Evolutionary conservation across 305 asterid genomes (phyloP).

Genomic region (Solanum hybrid): DNA sequence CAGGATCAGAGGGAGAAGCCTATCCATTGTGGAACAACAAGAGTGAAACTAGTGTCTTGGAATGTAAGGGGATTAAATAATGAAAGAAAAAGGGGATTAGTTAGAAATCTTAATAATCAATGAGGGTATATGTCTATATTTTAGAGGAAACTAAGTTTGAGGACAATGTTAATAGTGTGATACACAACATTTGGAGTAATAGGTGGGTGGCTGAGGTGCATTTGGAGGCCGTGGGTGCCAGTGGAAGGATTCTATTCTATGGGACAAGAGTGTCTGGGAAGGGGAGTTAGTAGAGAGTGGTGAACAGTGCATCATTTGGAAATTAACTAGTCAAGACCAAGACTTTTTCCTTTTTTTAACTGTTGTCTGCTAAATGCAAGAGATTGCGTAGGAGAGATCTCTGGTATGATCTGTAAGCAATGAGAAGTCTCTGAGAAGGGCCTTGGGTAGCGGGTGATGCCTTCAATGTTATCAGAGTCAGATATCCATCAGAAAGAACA

Average conservation of each 20-base stretch:
- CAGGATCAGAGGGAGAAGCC: background rate
- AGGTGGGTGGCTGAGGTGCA: background rate
- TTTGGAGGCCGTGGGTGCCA: background rate
- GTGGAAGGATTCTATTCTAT: background rate
- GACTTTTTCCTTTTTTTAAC: background rate
- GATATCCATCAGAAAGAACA: too few species aligned
- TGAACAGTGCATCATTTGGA: background rate
- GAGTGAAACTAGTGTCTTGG: background rate
- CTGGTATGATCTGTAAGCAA: too few species aligned
- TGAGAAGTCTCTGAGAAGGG: too few species aligned
- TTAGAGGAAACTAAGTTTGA: background rate
- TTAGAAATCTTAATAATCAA: background rate
- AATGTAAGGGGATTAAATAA: background rate
- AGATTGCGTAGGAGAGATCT: too few species aligned
- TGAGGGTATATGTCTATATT: background rate
- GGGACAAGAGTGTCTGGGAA: background rate
- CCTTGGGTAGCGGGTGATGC: too few species aligned
- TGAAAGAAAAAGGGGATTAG: background rate
- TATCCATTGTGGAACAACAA: background rate
- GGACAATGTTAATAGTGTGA: background rate
- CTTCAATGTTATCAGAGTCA: too few species aligned
- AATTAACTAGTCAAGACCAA: background rate
- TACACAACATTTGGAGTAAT: background rate
- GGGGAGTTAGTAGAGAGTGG: background rate
- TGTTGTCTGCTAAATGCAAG: too few species aligned